Evolutionary conservation across 371 early-diverging fungal species (phyloP), one percentile per base, ranked within the genome.

Genomic region (Actinomucor elegans): DNA sequence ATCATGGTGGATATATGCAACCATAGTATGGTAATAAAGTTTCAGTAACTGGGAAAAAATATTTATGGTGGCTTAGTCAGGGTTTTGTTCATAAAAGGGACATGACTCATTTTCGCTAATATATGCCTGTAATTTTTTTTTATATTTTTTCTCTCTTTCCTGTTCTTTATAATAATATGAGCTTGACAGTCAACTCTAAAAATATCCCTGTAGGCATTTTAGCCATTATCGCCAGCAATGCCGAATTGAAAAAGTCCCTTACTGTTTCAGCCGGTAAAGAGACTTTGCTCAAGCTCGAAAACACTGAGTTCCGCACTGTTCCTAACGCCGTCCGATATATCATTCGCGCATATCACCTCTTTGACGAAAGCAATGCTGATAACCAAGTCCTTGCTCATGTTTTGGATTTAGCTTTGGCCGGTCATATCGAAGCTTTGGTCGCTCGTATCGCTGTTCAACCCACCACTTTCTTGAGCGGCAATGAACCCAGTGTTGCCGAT

Each of bases 171-270:
- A 32, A 5, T 15, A 44, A 18, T 18, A 63, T 64, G 64, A 58
- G 55, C 18, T 58, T 75, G 64, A 65, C 76, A 21, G 65, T 72
- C 44, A 59, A 65, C 17, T 38, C 67, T 47, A 69, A 67, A 60
- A 67, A 62, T 42, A 69, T 69, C 40, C 67, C 76, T 36, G 72
- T 67, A 42, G 76, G 70, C 31, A 60, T 70, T 32, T 55, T 72
- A 38, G 76, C 76, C 15, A 49, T 75, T 45, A 57, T 70, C 28
- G 51, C 46, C n/a, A 40, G 36, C 21, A 23, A 41, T 11, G 21
- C 44, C 5, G 40, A 44, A 10, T 32, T 61, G 5, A 54, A 57
- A 17, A 53, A 36, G 14, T 38, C 18, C 23, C 21, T 64, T 21
- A 38, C 40, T 26, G 50, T 64, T 15, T 35, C 48, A 38, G 51